Evolutionary conservation across 2,329 filamentous ascomycete genomes (phyloP), one percentile per base, ranked within the genome.

Genomic region (Nannizziopsis arthrosporioides): DNA sequence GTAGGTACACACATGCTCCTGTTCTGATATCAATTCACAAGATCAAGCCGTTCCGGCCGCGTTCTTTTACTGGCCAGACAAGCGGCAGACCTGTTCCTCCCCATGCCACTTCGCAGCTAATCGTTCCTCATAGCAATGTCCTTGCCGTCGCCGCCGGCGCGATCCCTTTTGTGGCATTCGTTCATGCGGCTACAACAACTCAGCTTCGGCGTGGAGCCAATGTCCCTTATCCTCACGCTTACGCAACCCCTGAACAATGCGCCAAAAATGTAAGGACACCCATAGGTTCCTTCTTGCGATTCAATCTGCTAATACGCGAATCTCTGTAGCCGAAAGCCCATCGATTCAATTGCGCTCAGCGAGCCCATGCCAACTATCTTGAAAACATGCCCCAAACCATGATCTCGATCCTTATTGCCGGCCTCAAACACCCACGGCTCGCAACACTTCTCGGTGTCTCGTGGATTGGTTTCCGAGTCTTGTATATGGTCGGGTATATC

Each of bases 301-400:
- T 30, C 18, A n/a, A n/a, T n/a, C 27, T 18, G 7, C 15, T 27
- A 31, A 19, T 38, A 27, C n/a, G 18, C 15, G 3, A 32, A 15
- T 35, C 17, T 27, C 12, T 22, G 35, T 53, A 69, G 67, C 54
- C 63, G 51, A 64, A 62, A 42, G 69, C 70, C 27, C 62, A 73
- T 50, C 58, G 68, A 48, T 73, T 73, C 63, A 73, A 73, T 59
- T 72, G 70, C 64, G 75, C 74, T 18, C 74, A 78, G 56, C 68
- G 75, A 54, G 71, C 74, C 14, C 75, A 78, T 66, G 67, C 68
- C 58, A 80, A 81, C 63, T 78, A 73, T 63, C 63, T 75, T 55
- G 78, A 82, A 65, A 77, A 79, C 61, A 69, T 75, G 52, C 57
- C 71, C 2, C 68, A 71, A 47, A 70, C 72, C 3, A 68, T 77